These are phyloP conservation scores for Leccinum barrowsii DNA, from an alignment of 768 basidiomycete species.

Conservation along the genomic window DNA sequence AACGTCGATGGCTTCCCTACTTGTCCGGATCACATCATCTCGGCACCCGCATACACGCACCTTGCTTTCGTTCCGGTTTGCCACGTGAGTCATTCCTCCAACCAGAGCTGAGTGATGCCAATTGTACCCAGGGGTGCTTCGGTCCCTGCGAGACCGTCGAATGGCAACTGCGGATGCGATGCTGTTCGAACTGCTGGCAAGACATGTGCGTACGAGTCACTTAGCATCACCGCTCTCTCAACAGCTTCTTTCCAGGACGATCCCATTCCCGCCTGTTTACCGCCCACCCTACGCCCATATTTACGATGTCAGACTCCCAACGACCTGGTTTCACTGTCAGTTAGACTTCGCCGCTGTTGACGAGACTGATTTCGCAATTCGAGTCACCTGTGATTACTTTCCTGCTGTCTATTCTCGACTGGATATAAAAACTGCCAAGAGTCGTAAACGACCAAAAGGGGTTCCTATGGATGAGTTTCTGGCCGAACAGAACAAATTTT, in stretches of 20 bases:
- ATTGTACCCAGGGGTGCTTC: conserved; percentile 7
- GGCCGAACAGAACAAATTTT: neutral
- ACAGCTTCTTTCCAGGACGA: conserved; percentile 4
- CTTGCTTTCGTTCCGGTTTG: conserved; percentile 31
- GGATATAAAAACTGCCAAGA: neutral
- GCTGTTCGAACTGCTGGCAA: conserved; percentile 4
- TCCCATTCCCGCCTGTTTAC: too few species aligned
- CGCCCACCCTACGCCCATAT: neutral
- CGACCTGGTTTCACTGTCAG: neutral
- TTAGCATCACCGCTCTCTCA: neutral
- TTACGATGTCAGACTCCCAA: neutral
- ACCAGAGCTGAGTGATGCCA: neutral
- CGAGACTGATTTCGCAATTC: too few species aligned
- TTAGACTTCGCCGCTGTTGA: neutral
- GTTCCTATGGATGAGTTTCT: neutral
- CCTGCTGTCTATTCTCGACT: neutral
- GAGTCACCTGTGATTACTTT: neutral
- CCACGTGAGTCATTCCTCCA: conserved; percentile 21
- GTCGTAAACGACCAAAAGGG: neutral
- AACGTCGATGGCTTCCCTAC: conserved; percentile 25
- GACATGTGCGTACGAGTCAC: conserved; percentile 5
- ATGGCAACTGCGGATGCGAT: conserved; percentile 15
- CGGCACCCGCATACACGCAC: conserved; percentile 20
- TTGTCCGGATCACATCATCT: conserved; percentile 25
- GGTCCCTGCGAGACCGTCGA: neutral